Evolutionary conservation across 345 rosid genomes (phyloP), one percentile per base, ranked within the genome.

Genomic region (Angophora floribunda): DNA sequence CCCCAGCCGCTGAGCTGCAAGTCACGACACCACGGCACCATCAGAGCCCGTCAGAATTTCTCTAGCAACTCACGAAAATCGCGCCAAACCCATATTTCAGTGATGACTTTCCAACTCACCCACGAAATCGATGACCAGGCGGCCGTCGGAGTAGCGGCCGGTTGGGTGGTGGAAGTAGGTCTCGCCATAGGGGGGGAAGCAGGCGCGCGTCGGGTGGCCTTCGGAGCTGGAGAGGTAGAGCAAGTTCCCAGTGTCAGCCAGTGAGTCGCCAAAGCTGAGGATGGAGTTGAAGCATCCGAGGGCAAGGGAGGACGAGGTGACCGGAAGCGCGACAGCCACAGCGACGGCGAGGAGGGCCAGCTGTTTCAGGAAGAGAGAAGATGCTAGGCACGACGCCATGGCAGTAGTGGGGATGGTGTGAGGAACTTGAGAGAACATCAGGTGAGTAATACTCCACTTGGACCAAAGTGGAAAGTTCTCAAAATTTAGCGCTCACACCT

Each of bases 231-330:
- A 75, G 49, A 92, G 84, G 52, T 22, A 47, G 17, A 90, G 63
- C 30, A 36, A 86, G 86, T 93, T 93, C n/a, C 95, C 96, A 3
- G 95, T 94, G 22, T 93, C 96, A 15, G 95, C 91, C 4, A 92
- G 53, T 14, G 96, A 94, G 87, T 94, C 96, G 41, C 96, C 96
- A 70, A 94, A 93, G 93, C 95, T 93, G 87, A 94, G 88, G 89
- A 94, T 89, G 4, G 95, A 91, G 28, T 87, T 61, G 90, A 67
- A 86, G 85, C 86, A 44, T 32, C 88, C 57, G 30, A 41, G 19
- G 19, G 70, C 26, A 13, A 28, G 82, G 28, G 82, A 41, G 82
- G 82, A 41, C 22, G 26, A 41, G 49, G 10, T 5, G 14, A 19
- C 26, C 26, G 49, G 49, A 75, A 75, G 49, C 12, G 28, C 49